Conservation (phyloP, 2,329 filamentous ascomycete genomes). For the Fusarium euwallaceae region DNA sequence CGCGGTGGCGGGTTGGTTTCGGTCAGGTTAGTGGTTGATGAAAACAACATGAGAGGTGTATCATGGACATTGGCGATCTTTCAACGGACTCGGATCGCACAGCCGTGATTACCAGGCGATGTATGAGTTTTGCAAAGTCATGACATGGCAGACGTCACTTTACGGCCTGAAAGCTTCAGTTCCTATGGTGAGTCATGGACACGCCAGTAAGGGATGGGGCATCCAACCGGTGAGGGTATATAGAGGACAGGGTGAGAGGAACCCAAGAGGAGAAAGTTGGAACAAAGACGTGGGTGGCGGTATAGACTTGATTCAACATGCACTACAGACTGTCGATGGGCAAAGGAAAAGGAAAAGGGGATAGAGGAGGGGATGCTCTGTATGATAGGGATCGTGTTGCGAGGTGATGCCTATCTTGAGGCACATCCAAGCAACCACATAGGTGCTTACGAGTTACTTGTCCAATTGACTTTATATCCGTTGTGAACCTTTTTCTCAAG, state of each 20-base stretch:
- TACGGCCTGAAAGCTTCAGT: not conserved
- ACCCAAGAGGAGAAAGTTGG: not conserved
- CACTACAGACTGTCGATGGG: not conserved
- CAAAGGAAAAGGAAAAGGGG: not conserved
- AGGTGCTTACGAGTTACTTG: too few species aligned
- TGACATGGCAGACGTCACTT: not conserved
- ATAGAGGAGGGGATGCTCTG: not conserved
- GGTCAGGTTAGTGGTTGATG: slow-evolving; percentile 28
- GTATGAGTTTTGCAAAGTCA: not conserved
- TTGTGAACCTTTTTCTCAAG: slow-evolving; percentile 51
- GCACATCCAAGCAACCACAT: not conserved
- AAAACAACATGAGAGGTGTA: slow-evolving; percentile 32
- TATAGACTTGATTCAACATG: slow-evolving; percentile 16
- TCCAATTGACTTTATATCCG: slow-evolving; percentile 16
- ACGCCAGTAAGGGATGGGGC: not conserved
- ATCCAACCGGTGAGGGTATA: not conserved
- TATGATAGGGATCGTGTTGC: not conserved
- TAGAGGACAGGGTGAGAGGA: not conserved
- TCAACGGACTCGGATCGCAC: not conserved
- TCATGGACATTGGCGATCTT: slow-evolving; percentile 17
- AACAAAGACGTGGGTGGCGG: not conserved
- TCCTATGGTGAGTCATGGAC: not conserved
- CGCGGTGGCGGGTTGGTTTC: slow-evolving; percentile 23
- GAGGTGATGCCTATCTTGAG: not conserved
- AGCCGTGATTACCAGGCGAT: not conserved